phyloP scores from a whole-genome alignment of 2,329 filamentous ascomycete genomes.

The Penicillium sp. region DNA sequence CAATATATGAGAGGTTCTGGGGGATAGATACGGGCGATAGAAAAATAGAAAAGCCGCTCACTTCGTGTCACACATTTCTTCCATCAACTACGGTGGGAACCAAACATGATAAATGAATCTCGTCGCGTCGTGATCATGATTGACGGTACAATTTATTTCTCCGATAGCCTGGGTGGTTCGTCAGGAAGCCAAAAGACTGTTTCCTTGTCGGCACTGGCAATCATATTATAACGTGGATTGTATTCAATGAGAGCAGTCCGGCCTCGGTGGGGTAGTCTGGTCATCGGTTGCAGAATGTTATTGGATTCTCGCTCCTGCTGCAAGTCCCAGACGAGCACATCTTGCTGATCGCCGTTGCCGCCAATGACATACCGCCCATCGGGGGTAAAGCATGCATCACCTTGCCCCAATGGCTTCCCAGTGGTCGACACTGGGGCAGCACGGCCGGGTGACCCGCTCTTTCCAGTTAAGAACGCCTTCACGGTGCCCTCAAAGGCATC shows the following conservation, averaged over 20 bases:
- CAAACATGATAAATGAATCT: not conserved
- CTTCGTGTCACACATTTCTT: not conserved
- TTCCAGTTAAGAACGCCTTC: slow-evolving; percentile 65
- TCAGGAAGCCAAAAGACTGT: slow-evolving; percentile 76
- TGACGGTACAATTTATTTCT: slow-evolving; percentile 28
- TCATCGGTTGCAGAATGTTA: slow-evolving; percentile 48
- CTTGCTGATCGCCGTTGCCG: slow-evolving; percentile 65
- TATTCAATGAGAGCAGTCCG: slow-evolving; percentile 73
- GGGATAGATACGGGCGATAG: slow-evolving; percentile 2
- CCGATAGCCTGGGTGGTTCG: slow-evolving; percentile 41
- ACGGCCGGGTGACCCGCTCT: slow-evolving; percentile 48
- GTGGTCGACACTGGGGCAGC: slow-evolving; percentile 53
- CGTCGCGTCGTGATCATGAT: not conserved
- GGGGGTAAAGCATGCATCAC: slow-evolving; percentile 84
- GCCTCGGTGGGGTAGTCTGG: slow-evolving; percentile 49
- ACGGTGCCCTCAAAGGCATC: slow-evolving; percentile 85
- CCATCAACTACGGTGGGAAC: not conserved
- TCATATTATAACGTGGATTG: slow-evolving; percentile 87
- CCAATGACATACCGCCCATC: slow-evolving; percentile 87
- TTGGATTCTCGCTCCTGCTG: slow-evolving; percentile 55
- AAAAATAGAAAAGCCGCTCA: not conserved
- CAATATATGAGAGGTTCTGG: not conserved
- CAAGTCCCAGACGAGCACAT: slow-evolving; percentile 84
- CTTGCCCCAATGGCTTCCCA: slow-evolving; percentile 53
- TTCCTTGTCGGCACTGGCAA: slow-evolving; percentile 86